Percentiles rank a stretch among this genome's conserved stretches.
phyloP scores from a whole-genome alignment of 345 rosid genomes.

The Bruguiera sexangula region DNA sequence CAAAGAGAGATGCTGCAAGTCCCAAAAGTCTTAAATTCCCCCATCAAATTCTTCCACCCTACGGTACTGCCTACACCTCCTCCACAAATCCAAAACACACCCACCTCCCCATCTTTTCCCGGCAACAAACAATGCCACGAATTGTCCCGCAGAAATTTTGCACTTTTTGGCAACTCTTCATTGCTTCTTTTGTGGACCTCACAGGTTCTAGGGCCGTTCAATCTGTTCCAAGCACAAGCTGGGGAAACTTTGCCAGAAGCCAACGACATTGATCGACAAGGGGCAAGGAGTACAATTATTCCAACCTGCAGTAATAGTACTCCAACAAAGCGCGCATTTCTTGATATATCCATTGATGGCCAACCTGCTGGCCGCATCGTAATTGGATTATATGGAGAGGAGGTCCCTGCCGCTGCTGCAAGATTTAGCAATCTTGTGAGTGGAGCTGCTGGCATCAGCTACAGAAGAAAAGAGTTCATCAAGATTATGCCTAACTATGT shows the following conservation, averaged over 20 bases:
- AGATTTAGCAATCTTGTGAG: constrained; percentile 63
- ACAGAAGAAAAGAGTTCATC: constrained; percentile 81
- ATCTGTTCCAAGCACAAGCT: constrained; percentile 31
- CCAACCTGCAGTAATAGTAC: constrained; percentile 33
- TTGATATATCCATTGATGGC: constrained; percentile 72
- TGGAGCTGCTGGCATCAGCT: constrained; percentile 81
- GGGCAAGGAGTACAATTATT: constrained; percentile 12
- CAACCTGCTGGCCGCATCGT: constrained; percentile 66
- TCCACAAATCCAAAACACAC: constrained; percentile 22
- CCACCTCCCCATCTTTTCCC: constrained; percentile 27
- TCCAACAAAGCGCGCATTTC: constrained; percentile 54
- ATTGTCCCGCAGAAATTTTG: constrained; percentile 58
- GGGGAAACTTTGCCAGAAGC: constrained; percentile 29
- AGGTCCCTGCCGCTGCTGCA: constrained; percentile 58
- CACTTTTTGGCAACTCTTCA: constrained; percentile 45
- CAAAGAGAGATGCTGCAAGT: constrained; percentile 38
- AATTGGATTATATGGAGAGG: constrained; percentile 61
- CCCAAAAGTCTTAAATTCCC: constrained; percentile 31
- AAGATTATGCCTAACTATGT: constrained; percentile 80
- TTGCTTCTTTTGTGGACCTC: constrained; percentile 57
- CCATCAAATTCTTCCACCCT: constrained; percentile 15
- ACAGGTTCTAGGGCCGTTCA: constrained; percentile 41
- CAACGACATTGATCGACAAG: constrained; percentile 10
- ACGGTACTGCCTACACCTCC: constrained; percentile 22
- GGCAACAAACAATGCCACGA: constrained; percentile 30